Base-by-base conservation (phyloP, 306 rosid species). In the Quercus robur region DNA sequence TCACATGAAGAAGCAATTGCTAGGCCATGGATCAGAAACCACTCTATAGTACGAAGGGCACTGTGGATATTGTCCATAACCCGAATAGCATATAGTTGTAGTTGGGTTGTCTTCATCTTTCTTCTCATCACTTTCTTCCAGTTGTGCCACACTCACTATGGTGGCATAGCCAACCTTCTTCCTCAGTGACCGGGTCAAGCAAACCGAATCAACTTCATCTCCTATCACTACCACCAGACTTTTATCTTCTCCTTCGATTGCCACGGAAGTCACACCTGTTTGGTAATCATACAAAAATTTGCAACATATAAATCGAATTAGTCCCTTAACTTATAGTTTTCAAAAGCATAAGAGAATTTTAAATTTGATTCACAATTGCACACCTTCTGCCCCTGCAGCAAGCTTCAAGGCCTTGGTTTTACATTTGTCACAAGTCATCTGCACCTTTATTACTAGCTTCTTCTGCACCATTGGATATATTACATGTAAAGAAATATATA, bases 211-310 rank as follows among this genome's bases (percentile, higher is more conserved):
- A 23, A 84, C 76, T 0, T 76, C 31, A 2, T 70, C 78, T n/a
- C 90, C 91, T 0, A 12, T 67, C 52, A 81, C 88, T 5, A 75
- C 87, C 76, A 90, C 58, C 1, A 55, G 49, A 70, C 84, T 89
- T 12, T 31, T 76, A 1, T 84, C 77, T 2, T 74, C 87, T 17
- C 89, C 91, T 17, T 82, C 85, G 14, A 90, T 14, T 12, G 81
- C 41, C 52, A 88, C 89, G 2, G 90, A 56, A 6, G 71, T 79
- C 74, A 90, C 89, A 58, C 94, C 88, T 84, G 81, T 51, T 72
- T 18, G 49, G 14, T 46, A 46, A 46, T 46, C 52, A 11, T 2
- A 46, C 15, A 2, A 46, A 46, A 46, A 12, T 46, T 46, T 2
- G 12, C 14, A 46, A 46, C 52, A 46, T 11, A 46, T 46, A 46